Conservation (phyloP, 768 basidiomycete species). For the Mycena rosella region DNA sequence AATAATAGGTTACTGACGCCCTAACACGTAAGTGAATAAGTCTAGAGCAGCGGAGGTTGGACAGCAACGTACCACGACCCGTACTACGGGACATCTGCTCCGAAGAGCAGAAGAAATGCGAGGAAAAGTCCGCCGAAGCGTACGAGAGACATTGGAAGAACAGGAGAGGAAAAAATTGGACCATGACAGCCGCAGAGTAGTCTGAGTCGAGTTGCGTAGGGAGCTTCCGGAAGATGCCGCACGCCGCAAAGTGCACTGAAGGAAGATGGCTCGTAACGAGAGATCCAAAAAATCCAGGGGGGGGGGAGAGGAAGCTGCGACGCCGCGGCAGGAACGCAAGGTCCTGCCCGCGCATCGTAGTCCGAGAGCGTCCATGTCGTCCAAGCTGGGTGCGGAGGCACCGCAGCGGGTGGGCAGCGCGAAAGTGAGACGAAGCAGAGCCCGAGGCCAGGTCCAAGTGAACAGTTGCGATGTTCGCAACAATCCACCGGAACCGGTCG, state of each 20-base stretch:
- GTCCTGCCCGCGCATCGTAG: neutral
- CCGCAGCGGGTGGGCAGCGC: neutral
- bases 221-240: conserved; percentile 2
- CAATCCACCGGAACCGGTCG: neutral
- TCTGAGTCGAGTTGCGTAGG: conserved; percentile 19
- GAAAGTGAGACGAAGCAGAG: neutral
- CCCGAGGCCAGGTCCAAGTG: neutral
- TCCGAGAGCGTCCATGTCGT: neutral
- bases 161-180: conserved; percentile 13
- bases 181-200: conserved; percentile 22
- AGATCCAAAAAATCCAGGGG: neutral
- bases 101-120: conserved; percentile 42
- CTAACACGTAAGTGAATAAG: no score
- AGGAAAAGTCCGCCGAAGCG: neutral
- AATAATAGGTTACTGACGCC: no score
- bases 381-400: neutral
- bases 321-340: neutral
- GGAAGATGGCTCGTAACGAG: neutral
- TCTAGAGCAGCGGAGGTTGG: no score
- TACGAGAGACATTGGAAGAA: neutral
- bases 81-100: no score
- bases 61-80: no score
- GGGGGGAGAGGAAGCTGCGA: neutral
- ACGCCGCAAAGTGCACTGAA: conserved; percentile 17
- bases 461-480: neutral